Evolutionary conservation across 2,329 filamentous ascomycete species (phyloP), one percentile per base, ranked within the genome.

Genomic region (Fusarium pininemorale): DNA sequence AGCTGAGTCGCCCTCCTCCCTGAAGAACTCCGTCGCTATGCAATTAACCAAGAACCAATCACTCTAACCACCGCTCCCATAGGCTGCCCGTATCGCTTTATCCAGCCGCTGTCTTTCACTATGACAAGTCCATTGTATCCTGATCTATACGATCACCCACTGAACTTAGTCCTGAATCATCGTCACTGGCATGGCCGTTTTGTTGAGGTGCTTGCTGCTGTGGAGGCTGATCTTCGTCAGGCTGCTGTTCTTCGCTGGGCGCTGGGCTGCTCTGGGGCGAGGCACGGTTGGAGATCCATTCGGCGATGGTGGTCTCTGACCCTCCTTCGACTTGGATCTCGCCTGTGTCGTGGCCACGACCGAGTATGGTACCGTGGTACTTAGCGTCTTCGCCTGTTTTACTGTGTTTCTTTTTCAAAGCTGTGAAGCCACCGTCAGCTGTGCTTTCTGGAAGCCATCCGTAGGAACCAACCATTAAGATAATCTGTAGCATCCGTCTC

Each of bases 331-430:
- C 92, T 58, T 91, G 86, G 35, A 98, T 85, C 13, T 92, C 89
- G 78, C 90, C 90, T 64, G 91, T 89, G 75, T 97, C 94, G 55
- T 88, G 88, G 50, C 88, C 86, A 74, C 91, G 91, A 8, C 96
- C 96, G 16, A 98, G 86, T 1, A 96, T 89, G 0, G 96, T 98
- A 37, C 94, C 94, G 75, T 92, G 90, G 81, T 94, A 97, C 78
- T 96, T 92, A 15, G 92, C 92, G 79, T 97, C 95, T 78, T 97
- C 94, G 71, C 93, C 94, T 2, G 93, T 93, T 77, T 96, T 97
- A 84, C 92, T 95, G 82, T 97, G 94, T 80, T 97, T 98, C 84
- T 95, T 96, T 83, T 97, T 98, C 47, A 98, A 85, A 9, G 91
- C 93, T 93, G 74, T 4, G 51, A 38, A 68, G 48, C 59, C 45